These are phyloP conservation scores for Carex arenaria DNA, from an alignment of 202 grass and related monocot species.

Conservation along the genomic window DNA sequence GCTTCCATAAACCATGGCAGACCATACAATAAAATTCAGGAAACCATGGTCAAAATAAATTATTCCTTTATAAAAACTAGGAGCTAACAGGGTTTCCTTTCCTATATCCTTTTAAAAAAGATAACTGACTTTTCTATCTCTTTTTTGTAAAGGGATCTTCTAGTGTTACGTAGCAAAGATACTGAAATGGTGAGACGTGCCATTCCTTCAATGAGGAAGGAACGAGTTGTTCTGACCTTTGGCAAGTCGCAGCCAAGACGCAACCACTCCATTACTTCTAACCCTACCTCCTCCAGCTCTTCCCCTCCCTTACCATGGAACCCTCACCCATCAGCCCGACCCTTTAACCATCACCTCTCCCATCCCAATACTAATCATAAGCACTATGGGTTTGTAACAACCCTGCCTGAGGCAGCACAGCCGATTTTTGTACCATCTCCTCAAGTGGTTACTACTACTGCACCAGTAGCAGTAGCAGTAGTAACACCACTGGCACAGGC, in stretches of 20 bases:
- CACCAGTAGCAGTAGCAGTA: conserved; percentile 38
- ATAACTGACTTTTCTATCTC: not conserved
- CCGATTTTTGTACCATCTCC: conserved; percentile 42
- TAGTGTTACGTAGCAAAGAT: conserved; percentile 67
- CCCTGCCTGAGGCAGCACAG: conserved; percentile 33
- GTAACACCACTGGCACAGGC: conserved; percentile 43
- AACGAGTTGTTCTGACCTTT: conserved; percentile 67
- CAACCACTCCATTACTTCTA: conserved; percentile 23
- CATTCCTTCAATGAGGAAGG: conserved; percentile 55
- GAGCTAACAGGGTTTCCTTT: not conserved
- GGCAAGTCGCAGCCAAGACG: conserved; percentile 63
- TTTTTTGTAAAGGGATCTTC: conserved; percentile 50
- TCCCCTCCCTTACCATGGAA: conserved; percentile 50
- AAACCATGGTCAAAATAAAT: too few relatives aligned
- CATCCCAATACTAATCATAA: conserved; percentile 48
- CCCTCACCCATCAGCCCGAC: conserved; percentile 36
- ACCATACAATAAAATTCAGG: too few relatives aligned
- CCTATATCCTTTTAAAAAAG: not conserved
- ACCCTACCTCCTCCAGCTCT: conserved; percentile 34
- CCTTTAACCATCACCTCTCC: conserved; percentile 22
- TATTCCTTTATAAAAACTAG: too few relatives aligned
- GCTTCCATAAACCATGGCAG: too few relatives aligned
- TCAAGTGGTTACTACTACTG: conserved; percentile 49
- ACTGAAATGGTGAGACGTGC: conserved; percentile 68
- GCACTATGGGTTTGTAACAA: conserved; percentile 43